Base-by-base conservation (phyloP, 306 rosid genomes). In the Trichosanthes cucumerina region DNA sequence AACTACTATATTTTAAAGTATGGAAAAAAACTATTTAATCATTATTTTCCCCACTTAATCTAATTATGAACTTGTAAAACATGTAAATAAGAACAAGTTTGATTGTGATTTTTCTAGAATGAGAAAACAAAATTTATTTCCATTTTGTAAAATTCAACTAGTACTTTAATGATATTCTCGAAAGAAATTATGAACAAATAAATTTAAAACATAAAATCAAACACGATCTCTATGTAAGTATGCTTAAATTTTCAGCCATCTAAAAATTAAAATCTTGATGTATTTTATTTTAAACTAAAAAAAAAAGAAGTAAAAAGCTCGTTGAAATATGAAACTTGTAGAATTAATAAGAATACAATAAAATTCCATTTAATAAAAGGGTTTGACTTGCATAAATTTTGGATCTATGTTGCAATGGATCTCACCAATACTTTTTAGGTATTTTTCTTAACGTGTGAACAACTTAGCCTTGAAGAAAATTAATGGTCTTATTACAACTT, bases 371-470 rank as follows among this genome's bases (percentile, higher is more conserved):
- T n/a, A 66, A 41, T 68, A 68, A 33, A 33, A 0, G 74, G 50
- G 18, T 68, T 66, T 68, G 75, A 68, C 75, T 41, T 39, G 53
- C 75, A 68, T 41, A 11, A 68, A n/a, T 41, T 68, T 68, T 38
- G 75, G 75, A 68, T 62, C 69, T 62, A 33, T 14, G 69, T 62
- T 62, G 41, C n/a, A 14, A 13, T 38, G 75, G 31, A 41, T 68
- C 75, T 60, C 16, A 66, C 74, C 21, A 0, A 33, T 33, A 33
- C 23, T 63, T 66, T 56, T 66, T 68, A 9, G 52, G 33, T 6
- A 38, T 41, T 39, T 41, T 18, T 68, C 75, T 68, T 41, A n/a
- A 21, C 75, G 23, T 68, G 75, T 12, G 33, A 68, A 18, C 75
- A 68, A 41, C 75, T 39, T 68, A 68, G 18, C 31, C 33, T 38